A percentile compares a stretch with the other conserved stretches of the same genome.
phyloP scores from a whole-genome alignment of 441 rosid genomes.

The Pelargonium fulgidum region DNA sequence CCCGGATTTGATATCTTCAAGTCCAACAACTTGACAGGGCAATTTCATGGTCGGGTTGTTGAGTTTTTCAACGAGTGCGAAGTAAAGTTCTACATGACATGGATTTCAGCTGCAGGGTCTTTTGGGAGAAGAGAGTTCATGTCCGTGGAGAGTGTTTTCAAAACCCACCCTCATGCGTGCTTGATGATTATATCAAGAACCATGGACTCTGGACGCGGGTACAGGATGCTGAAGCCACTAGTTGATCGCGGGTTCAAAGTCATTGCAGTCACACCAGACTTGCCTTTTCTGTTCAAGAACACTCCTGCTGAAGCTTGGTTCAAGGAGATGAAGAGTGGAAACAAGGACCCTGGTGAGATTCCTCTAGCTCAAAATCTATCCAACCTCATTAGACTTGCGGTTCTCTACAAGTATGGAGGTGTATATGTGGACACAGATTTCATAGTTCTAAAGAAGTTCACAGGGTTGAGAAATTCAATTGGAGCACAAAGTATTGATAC shows the following conservation, averaged over 20 bases:
- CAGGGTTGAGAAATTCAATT: slow-evolving; percentile 39
- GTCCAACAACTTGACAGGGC: slow-evolving; percentile 37
- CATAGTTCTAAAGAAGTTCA: slow-evolving; percentile 39
- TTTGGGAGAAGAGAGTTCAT: slow-evolving; percentile 41
- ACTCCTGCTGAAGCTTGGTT: slow-evolving; percentile 56
- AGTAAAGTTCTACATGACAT: slow-evolving; percentile 54
- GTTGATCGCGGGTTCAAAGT: slow-evolving; percentile 35
- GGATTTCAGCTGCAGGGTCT: slow-evolving; percentile 43
- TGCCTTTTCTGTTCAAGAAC: slow-evolving; percentile 36
- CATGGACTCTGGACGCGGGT: slow-evolving; percentile 44
- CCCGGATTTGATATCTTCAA: slow-evolving; percentile 38
- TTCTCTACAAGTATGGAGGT: slow-evolving; percentile 58
- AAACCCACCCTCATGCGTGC: slow-evolving; percentile 47
- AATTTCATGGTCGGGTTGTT: slow-evolving; percentile 45
- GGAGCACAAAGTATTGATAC: slow-evolving; percentile 55
- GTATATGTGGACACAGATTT: slow-evolving; percentile 51
- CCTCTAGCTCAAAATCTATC: slow-evolving; percentile 56
- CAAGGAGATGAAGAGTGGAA: slow-evolving; percentile 36
- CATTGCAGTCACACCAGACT: slow-evolving; percentile 42
- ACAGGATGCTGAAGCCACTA: slow-evolving; percentile 38
- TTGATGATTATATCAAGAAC: slow-evolving; percentile 49
- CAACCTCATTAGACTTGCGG: slow-evolving; percentile 47
- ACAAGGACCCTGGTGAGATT: slow-evolving; percentile 53
- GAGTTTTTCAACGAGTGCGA: slow-evolving; percentile 45
- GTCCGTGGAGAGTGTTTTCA: slow-evolving; percentile 44